Evolutionary conservation across 2,329 filamentous ascomycete genomes (phyloP), one percentile per base, ranked within the genome.

Genomic region (Colletotrichum echinochloae): DNA sequence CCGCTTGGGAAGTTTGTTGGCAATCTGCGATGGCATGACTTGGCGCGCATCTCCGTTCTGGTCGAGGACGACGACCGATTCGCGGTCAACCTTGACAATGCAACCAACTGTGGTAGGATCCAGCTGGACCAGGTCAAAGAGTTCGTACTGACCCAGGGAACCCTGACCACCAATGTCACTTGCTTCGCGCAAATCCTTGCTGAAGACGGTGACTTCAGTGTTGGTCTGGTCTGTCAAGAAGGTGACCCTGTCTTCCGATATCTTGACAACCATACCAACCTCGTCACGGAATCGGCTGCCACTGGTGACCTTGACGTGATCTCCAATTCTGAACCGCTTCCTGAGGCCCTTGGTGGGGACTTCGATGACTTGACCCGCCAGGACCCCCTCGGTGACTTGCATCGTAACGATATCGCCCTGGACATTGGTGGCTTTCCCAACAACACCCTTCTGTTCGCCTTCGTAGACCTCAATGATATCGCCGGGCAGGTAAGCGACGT

Each of bases 271-370:
- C 89, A 98, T 97, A 81, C 96, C 96, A 54, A 98, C 92, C 82
- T 99, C 96, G 76, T 98, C 96, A 65, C 93, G 90, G 80, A 95
- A 98, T 76, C 94, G 92, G 83, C 95, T 97, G 48, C 95, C 95
- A 65, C 96, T 95, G 78, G 98, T 97, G 75, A 99, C 96, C 84
- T 98, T 98, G 84, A 99, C 96, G 78, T 99, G 96, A 77, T 99
- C 96, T 85, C 96, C 96, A 72, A 95, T 88, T 74, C 89, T 90
- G 87, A 99, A 99, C 37, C 94, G 89, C 82, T 99, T 99, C 68
- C 96, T 93, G 33, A 99, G 86, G 54, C 94, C 93, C 81, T 96
- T 97, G 73, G 94, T 92, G 1, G 96, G 96, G 14, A 97, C 95
- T 79, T 98, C 95, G 55, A 99, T 96, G 6, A 88, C 90, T 79